Evolutionary conservation across 768 basidiomycete genomes (phyloP).

Genomic region (Amanita thiersii): DNA sequence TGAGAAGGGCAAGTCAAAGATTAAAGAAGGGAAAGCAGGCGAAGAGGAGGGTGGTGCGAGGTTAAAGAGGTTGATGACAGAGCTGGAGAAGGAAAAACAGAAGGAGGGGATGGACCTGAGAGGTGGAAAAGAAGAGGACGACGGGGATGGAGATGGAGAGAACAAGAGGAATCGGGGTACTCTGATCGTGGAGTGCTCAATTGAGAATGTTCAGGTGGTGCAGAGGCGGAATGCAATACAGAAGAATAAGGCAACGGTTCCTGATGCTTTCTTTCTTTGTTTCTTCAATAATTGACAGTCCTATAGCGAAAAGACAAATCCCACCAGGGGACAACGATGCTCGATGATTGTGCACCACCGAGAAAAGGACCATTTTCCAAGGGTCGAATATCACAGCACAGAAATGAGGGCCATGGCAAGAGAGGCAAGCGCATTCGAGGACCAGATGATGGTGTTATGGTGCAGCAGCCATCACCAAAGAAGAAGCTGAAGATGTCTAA

Average conservation of each 20-base stretch:
- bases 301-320: background rate
- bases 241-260: constrained; percentile 27
- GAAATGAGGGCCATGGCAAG: too few species aligned
- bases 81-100: constrained; percentile 34
- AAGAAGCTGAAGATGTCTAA: too few species aligned
- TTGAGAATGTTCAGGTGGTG: constrained; percentile 90
- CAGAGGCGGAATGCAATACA: constrained; percentile 58
- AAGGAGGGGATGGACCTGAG: constrained; percentile 43
- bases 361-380: too few species aligned
- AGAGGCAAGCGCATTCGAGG: too few species aligned
- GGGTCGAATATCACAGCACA: too few species aligned
- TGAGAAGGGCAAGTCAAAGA: constrained; percentile 35
- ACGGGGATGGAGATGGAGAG: constrained; percentile 28
- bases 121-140: constrained; percentile 49
- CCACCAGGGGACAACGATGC: too few species aligned
- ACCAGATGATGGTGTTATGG: too few species aligned
- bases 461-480: too few species aligned
- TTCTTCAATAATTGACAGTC: background rate
- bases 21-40: constrained; percentile 55
- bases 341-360: too few species aligned
- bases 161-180: constrained; percentile 35
- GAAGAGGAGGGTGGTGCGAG: constrained; percentile 46
- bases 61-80: constrained; percentile 48
- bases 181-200: constrained; percentile 91
- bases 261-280: too few species aligned